These are phyloP conservation scores for Aspergillus ostianus DNA, from an alignment of 495 filamentous ascomycete species.

Conservation along the genomic window DNA sequence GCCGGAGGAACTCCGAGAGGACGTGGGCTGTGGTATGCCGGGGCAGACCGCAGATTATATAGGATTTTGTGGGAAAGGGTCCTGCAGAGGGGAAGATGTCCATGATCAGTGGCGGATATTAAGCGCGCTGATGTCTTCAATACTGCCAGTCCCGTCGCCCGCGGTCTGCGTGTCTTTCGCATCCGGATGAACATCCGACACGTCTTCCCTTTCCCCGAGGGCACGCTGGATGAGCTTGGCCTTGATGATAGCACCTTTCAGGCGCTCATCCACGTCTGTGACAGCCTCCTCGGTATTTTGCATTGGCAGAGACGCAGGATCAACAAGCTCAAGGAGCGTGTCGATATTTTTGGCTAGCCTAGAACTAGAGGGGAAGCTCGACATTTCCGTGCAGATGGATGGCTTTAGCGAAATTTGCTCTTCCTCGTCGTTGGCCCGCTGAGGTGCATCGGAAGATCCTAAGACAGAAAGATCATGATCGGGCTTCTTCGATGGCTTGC, in stretches of 20 bases:
- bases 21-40: not conserved
- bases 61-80: no score
- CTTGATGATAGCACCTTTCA: constrained; percentile 78
- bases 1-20: constrained; percentile 10
- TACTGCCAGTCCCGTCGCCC: constrained; percentile 50
- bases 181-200: constrained; percentile 23
- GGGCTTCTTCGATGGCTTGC: constrained; percentile 18
- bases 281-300: constrained; percentile 82
- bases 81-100: constrained; percentile 2
- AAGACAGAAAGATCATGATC: constrained; percentile 5
- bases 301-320: constrained; percentile 72
- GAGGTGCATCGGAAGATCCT: constrained; percentile 5
- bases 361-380: constrained; percentile 53
- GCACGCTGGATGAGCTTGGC: constrained; percentile 76
- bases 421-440: constrained; percentile 13
- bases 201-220: constrained; percentile 54
- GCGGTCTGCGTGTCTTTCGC: constrained; percentile 26
- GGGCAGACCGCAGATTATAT: not conserved
- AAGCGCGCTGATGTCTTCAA: constrained; percentile 54
- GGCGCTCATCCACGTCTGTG: constrained; percentile 77
- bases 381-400: constrained; percentile 37
- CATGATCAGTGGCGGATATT: constrained; percentile 43
- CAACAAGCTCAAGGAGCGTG: constrained; percentile 70
- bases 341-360: constrained; percentile 72
- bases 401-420: constrained; percentile 25